Conservation (phyloP, 371 early-diverging fungal species). For the Lichtheimia corymbifera region DNA sequence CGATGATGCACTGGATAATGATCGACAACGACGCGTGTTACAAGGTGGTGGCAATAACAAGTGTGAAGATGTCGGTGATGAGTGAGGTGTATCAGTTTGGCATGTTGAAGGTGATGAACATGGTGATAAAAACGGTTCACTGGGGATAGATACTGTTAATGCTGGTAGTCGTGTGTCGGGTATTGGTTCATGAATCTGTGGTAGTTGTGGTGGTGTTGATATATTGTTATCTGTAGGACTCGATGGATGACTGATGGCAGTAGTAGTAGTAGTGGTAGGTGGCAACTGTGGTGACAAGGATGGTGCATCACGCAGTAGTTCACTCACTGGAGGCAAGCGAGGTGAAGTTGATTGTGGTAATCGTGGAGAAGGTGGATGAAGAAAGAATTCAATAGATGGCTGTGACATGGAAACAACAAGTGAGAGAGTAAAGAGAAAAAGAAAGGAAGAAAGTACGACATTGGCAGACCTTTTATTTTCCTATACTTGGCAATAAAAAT, state of each 20-base stretch:
- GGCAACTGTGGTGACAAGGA: slow-evolving; percentile 3
- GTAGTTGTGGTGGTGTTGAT: slow-evolving; percentile 9
- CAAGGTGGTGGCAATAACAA: slow-evolving; percentile 22
- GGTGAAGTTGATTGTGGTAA: slow-evolving; percentile 9
- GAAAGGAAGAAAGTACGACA: slow-evolving; percentile 4
- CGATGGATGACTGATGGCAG: too few relatives aligned
- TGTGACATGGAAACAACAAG: slow-evolving; percentile 10
- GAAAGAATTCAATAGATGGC: slow-evolving; percentile 24
- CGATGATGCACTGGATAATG: slow-evolving; percentile 34
- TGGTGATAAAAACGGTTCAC: slow-evolving; percentile 7
- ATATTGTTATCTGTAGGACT: not conserved
- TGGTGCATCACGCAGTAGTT: slow-evolving; percentile 17
- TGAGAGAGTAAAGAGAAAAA: slow-evolving; percentile 8
- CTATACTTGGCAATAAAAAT: slow-evolving; percentile 18
- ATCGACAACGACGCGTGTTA: slow-evolving; percentile 23
- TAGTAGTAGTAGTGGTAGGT: not conserved
- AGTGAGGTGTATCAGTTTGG: slow-evolving; percentile 24
- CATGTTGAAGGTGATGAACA: slow-evolving; percentile 16
- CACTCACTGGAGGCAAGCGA: slow-evolving; percentile 22
- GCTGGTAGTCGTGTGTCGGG: slow-evolving; percentile 4
- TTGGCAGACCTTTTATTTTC: slow-evolving; percentile 13
- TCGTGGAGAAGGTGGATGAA: slow-evolving; percentile 28
- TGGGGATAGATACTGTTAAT: slow-evolving; percentile 17
- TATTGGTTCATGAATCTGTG: slow-evolving; percentile 8
- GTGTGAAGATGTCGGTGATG: slow-evolving; percentile 17